Evolutionary conservation across 352 stramenopile genomes (phyloP), one percentile per base, ranked within the genome.

Genomic region (Phytophthora cactorum): DNA sequence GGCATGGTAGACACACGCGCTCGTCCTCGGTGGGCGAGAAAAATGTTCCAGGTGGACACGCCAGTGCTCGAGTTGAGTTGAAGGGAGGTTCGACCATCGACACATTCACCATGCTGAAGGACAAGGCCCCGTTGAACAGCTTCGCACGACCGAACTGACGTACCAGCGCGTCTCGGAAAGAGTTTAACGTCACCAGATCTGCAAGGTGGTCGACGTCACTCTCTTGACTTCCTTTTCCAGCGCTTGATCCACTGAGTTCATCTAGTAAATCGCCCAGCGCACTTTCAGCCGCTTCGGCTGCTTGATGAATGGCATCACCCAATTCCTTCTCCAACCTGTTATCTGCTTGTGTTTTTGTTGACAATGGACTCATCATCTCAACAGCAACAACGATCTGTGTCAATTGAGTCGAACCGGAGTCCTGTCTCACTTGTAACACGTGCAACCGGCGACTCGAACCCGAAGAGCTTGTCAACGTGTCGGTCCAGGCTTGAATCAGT

Each of bases 1-100:
- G 56, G 60, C 84, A 91, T 4, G 64, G 29, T 14, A 53, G 43
- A 54, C 79, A 86, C 7, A 15, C 25, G 15, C 64, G 47, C n/a
- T 63, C 15, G 5, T 36, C 49, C 32, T n/a, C 47, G 36, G 10
- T 54, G 12, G 39, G 5, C 4, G 50, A 62, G 41, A 78, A 81
- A 53, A 66, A 81, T 11, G 68, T 82, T 14, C 79, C 75, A 15
- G 53, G 39, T 8, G 51, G 50, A 62, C 77, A 84, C 6, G 70
- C 32, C 8, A 77, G 41, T 2, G 75, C 72, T 2, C 77, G 69
- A 50, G 70, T 81, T 39, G 72, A 72, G 15, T n/a, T 52, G 41
- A 79, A 74, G 7, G 14, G 49, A 29, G 58, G 61, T 25, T 72
- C 50, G 9, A 65, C 29, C 14, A 65, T 66, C 7, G 71, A 66